A percentile compares a stretch with the other conserved stretches of the same genome.
These are phyloP conservation scores for Suhomyces terraborum DNA, from an alignment of 1,139 yeast species.

Conservation along the genomic window DNA sequence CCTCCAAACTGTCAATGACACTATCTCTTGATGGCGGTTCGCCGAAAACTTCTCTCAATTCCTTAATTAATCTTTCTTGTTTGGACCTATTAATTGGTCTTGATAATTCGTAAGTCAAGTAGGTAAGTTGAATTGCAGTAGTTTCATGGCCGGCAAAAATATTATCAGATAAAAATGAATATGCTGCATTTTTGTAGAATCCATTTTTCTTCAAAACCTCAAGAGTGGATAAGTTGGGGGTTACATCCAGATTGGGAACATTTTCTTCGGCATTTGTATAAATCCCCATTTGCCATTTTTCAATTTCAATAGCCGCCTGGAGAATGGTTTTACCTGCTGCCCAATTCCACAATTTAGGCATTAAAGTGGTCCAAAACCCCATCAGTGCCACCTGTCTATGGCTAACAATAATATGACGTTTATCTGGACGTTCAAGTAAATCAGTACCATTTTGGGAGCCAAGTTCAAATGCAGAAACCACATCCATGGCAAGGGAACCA, in stretches of 20 bases:
- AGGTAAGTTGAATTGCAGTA: slow-evolving; percentile 67
- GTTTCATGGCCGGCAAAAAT: slow-evolving; percentile 76
- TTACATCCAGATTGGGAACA: slow-evolving; percentile 24
- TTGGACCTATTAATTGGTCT: slow-evolving; percentile 45
- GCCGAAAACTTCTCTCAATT: slow-evolving; percentile 40
- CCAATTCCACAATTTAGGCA: slow-evolving; percentile 56
- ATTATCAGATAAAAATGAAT: slow-evolving; percentile 43
- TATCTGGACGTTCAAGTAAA: slow-evolving; percentile 39
- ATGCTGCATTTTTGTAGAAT: slow-evolving; percentile 36
- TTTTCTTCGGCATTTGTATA: slow-evolving; percentile 42
- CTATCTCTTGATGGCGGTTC: slow-evolving; percentile 27
- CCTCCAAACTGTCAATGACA: slow-evolving; percentile 36
- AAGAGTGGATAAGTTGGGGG: slow-evolving; percentile 34
- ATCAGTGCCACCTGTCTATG: slow-evolving; percentile 62
- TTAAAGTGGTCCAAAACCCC: slow-evolving; percentile 68
- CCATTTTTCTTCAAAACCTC: slow-evolving; percentile 39
- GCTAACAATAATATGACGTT: slow-evolving; percentile 45
- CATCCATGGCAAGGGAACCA: slow-evolving; percentile 74
- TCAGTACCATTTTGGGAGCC: slow-evolving; percentile 52
- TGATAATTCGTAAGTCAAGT: slow-evolving; percentile 60
- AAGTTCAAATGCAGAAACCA: slow-evolving; percentile 61
- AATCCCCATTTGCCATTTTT: slow-evolving; percentile 52
- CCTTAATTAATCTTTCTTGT: slow-evolving; percentile 47
- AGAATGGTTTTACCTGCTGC: slow-evolving; percentile 48
- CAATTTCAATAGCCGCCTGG: slow-evolving; percentile 42